A percentile compares a stretch with the other conserved stretches of the same genome.
phyloP scores from a whole-genome alignment of 2,329 filamentous ascomycete genomes.

The Alternaria triticimaculans region DNA sequence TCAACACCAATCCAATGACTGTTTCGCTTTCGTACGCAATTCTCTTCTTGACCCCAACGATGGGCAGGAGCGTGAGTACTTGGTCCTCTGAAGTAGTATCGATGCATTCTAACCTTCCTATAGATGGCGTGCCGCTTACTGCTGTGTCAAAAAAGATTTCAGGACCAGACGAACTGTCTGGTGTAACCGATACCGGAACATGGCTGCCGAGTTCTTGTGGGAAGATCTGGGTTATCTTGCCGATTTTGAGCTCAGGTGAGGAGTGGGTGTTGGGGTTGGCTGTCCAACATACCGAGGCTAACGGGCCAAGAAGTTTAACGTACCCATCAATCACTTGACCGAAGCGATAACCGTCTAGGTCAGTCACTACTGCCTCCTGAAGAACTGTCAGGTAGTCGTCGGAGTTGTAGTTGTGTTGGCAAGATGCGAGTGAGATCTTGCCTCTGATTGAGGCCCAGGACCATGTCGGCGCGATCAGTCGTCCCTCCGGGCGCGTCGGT shows the following conservation, averaged over 20 bases:
- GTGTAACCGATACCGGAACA: neutral
- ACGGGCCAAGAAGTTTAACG: neutral
- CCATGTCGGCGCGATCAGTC: slow-evolving; percentile 17
- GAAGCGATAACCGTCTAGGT: neutral
- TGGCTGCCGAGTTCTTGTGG: neutral
- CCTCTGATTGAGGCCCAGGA: slow-evolving; percentile 21
- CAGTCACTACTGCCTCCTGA: neutral
- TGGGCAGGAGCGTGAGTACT: neutral
- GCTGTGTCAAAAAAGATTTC: neutral
- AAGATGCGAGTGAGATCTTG: slow-evolving; percentile 4
- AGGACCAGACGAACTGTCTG: neutral
- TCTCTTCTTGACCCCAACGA: neutral
- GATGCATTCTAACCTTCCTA: too few relatives aligned
- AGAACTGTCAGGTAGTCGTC: slow-evolving; percentile 1
- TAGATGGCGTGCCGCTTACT: neutral
- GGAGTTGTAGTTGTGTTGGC: slow-evolving; percentile 1
- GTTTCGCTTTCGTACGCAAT: neutral
- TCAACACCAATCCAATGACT: neutral
- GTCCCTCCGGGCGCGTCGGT: neutral
- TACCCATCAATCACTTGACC: neutral
- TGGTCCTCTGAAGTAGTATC: neutral
- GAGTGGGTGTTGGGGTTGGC: neutral
- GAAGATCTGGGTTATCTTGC: neutral
- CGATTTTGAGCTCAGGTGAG: neutral
- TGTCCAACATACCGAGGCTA: neutral